Evolutionary conservation across 1,284 basidiomycete genomes (phyloP).

Genomic region (Cryptococcus floricola): DNA sequence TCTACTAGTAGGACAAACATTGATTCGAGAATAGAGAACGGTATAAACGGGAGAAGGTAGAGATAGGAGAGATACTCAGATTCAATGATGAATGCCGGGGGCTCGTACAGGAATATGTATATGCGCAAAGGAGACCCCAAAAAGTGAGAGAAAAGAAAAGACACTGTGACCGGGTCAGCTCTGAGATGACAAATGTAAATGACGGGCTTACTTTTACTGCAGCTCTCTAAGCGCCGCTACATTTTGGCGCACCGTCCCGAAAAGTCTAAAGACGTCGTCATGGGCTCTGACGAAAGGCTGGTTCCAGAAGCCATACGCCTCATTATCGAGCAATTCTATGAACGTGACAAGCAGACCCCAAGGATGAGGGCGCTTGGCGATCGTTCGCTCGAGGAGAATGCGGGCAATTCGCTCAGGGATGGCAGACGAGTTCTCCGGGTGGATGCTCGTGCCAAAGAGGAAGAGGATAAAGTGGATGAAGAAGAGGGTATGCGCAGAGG

Average conservation of each 20-base stretch:
- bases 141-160: not conserved
- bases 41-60: conserved; percentile 1
- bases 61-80: not conserved
- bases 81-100: not conserved
- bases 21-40: conserved; percentile 3
- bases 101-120: not conserved
- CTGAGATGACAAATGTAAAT: not conserved
- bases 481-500: conserved; percentile 95
- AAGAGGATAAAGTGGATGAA: conserved; percentile 84
- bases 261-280: conserved; percentile 43
- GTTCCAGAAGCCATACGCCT: conserved; percentile 48
- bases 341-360: conserved; percentile 94
- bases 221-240: conserved; percentile 11
- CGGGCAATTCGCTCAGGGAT: conserved; percentile 88
- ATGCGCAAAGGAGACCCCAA: conserved; percentile 1
- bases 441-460: conserved; percentile 61
- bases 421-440: conserved; percentile 12
- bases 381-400: conserved; percentile 86
- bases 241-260: conserved; percentile 21
- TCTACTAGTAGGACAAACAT: conserved; percentile 12
- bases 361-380: conserved; percentile 92
- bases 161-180: not conserved
- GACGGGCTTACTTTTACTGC: conserved; percentile 3
- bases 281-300: conserved; percentile 46
- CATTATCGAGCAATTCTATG: conserved; percentile 61